Percentiles rank a stretch among this genome's conserved stretches.
Evolutionary conservation across 176 grass and related monocot genomes (phyloP).

Genomic region (Avena eriantha): DNA sequence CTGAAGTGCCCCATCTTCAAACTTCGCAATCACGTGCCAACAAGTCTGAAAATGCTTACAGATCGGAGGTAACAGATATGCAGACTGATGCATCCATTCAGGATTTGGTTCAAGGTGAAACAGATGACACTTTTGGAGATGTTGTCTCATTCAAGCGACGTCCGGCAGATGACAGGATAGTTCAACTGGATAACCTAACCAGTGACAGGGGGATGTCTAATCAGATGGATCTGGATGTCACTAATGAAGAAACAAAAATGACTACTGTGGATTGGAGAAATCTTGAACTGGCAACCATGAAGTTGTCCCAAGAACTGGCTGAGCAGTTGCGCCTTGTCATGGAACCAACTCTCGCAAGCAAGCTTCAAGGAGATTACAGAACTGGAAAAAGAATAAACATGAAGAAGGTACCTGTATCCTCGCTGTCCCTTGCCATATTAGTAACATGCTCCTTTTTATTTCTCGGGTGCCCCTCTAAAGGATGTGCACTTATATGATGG

Average conservation of each 20-base stretch:
- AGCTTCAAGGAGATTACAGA: slow-evolving; percentile 98
- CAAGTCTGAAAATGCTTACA: slow-evolving; percentile 53
- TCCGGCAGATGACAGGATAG: slow-evolving; percentile 52
- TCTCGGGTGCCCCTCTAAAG: not conserved
- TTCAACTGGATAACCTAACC: slow-evolving; percentile 37
- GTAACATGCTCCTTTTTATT: not conserved
- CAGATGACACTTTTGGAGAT: slow-evolving; percentile 47
- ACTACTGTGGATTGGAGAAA: slow-evolving; percentile 81
- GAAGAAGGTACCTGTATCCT: slow-evolving; percentile 79
- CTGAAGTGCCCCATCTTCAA: slow-evolving; percentile 60
- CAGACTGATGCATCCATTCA: slow-evolving; percentile 45
- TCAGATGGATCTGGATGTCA: slow-evolving; percentile 56
- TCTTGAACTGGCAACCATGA: slow-evolving; percentile 67
- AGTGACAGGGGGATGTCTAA: slow-evolving; percentile 43
- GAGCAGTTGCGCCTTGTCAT: slow-evolving; percentile 96
- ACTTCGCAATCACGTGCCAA: slow-evolving; percentile 56
- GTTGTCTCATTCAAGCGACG: slow-evolving; percentile 68
- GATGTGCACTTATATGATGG: not conserved
- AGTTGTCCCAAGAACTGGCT: slow-evolving; percentile 88
- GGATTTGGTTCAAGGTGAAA: slow-evolving; percentile 47
- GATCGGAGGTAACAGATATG: slow-evolving; percentile 45
- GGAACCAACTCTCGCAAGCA: slow-evolving; percentile 95
- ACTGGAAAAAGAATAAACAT: slow-evolving; percentile 99
- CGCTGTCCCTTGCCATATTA: not conserved
- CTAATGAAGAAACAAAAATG: slow-evolving; percentile 43